Evolutionary conservation across 441 rosid species (phyloP), one percentile per base, ranked within the genome.

Genomic region (Adansonia madagascariensis): DNA sequence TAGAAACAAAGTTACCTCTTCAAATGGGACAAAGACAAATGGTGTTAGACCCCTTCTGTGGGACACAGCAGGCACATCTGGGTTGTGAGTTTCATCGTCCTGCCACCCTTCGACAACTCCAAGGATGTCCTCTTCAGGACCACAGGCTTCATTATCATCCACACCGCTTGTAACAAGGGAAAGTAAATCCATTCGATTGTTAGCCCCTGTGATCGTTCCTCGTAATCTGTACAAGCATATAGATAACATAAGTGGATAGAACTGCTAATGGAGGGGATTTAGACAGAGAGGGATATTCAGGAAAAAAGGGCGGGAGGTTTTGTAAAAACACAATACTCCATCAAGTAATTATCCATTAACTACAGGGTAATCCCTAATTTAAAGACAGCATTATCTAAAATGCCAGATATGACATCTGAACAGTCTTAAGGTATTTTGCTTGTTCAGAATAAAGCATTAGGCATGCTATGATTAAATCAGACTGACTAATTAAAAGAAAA

Each of bases 11-110:
- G 63, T 31, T 89, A 84, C 99, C 97, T 93, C 94, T 78, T 92
- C 92, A 82, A 93, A 93, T 70, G 97, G 95, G 73, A 95, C 94
- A 81, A 95, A 95, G 65, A 90, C 89, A 22, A 92, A 95, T 3
- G 99, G 93, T 35, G 92, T 88, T 80, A 92, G 84, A 8, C 98
- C 99, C 86, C 99, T 91, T 80, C 75, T 91, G 84, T 95, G 97
- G 2, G 97, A 93, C 66, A 91, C 85, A 14, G 92, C 93, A 79
- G 93, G 95, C 31, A 91, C 89, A 80, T 91, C 91, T 1, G 93
- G 93, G 60, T 91, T 87, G 84, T 88, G 88, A 82, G 92, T 90
- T 85, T 88, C 98, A 80, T 92, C 92, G 73, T 94, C 99, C 78
- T 87, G 85, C 97, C 91, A 88, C 53, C 86, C 86, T 77, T 90